These are phyloP conservation scores for Aspergillus sp. DNA, from an alignment of 2,329 filamentous ascomycete species.

Conservation along the genomic window DNA sequence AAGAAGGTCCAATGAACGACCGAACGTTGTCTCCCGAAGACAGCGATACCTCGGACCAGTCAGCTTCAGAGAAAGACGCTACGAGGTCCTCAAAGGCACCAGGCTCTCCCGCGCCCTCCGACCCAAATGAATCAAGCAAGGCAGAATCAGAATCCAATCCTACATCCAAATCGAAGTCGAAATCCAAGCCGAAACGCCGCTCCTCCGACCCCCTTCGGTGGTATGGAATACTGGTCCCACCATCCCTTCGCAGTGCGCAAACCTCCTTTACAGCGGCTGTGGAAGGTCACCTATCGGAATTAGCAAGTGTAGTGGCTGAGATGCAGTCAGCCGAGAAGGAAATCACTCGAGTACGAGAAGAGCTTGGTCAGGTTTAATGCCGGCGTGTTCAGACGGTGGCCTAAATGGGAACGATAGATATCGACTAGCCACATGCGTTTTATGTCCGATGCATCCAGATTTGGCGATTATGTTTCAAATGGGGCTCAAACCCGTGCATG, in stretches of 20 bases:
- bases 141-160: conserved; percentile 2
- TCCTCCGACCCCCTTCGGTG: conserved; percentile 46
- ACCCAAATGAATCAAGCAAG: conserved; percentile 3
- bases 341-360: conserved; percentile 30
- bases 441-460: too few relatives aligned
- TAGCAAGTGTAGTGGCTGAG: conserved; percentile 38
- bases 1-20: neutral
- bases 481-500: too few relatives aligned
- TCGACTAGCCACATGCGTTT: too few relatives aligned
- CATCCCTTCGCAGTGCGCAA: conserved; percentile 45
- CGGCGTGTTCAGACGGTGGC: neutral
- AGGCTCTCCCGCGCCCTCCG: neutral
- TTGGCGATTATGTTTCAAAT: too few relatives aligned
- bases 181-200: conserved; percentile 25
- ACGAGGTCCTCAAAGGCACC: neutral
- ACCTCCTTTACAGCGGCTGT: conserved; percentile 41
- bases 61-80: neutral
- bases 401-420: neutral
- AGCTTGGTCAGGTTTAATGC: conserved; percentile 16
- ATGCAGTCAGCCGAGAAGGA: conserved; percentile 43
- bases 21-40: neutral
- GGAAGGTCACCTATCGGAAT: conserved; percentile 33
- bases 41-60: conserved; percentile 2
- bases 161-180: conserved; percentile 14
- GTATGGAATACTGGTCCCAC: conserved; percentile 50